Evolutionary conservation across 345 rosid genomes (phyloP), one percentile per base, ranked within the genome.

Genomic region (Anacardium occidentale): DNA sequence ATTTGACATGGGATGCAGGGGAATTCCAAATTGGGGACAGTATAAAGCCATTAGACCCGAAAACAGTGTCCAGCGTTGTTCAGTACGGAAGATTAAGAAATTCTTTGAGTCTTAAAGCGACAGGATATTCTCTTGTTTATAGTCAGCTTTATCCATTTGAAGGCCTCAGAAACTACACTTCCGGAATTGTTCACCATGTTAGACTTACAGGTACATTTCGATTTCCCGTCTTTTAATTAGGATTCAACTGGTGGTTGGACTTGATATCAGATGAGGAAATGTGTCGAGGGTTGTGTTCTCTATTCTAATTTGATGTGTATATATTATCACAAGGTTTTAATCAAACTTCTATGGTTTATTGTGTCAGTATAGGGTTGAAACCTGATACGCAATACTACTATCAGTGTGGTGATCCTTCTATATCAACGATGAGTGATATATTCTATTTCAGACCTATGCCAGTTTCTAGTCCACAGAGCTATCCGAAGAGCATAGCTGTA

Each of bases 171-270:
- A 89, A 85, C 77, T 94, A 94, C 58, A 84, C 97, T 77, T 94
- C 98, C 60, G 98, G 98, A 15, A 89, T 87, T 47, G 92, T 94
- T 10, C 98, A 94, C 76, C 97, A 86, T 53, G 98, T 88, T 76
- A 92, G 87, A 69, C 87, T 94, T 64, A 86, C 80, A 45, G 88
- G 88, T 84, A 82, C 50, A 22, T 60, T 61, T 62, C 3, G 15
- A 2, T 20, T 62, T 62, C 20, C 66, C 4, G 21, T 42, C 26
- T 42, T 62, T 17, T 62, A 2, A 29, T 29, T 13, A 29, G 18
- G 42, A 29, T 29, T 22, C 59, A 55, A 8, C 45, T 13, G 5
- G 12, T 29, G 3, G n/a, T 62, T 37, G 48, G 24, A 9, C 8
- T 18, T 9, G n/a, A 62, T 4, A 29, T 10, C 37, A 34, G 47